These are phyloP conservation scores for Vitis rupestris DNA, from an alignment of 164 flowering plant genomes.

Conservation along the genomic window DNA sequence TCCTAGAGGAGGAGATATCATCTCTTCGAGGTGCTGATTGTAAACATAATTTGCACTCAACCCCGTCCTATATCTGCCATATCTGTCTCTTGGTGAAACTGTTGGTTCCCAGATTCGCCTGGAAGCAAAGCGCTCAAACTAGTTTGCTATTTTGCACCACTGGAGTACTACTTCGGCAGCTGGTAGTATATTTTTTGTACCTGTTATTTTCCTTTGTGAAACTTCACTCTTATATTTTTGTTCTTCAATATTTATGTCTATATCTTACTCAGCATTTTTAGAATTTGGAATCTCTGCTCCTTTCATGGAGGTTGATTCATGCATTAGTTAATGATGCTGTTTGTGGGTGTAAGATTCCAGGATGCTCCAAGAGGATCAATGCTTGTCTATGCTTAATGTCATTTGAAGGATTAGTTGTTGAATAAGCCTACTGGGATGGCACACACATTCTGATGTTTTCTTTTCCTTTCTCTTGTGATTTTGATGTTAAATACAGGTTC, in stretches of 20 bases:
- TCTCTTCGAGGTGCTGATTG: slow-evolving; percentile 75
- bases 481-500: slow-evolving; percentile 54
- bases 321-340: no score
- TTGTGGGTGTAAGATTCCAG: neutral
- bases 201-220: no score
- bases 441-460: neutral
- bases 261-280: neutral
- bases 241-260: neutral
- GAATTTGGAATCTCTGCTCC: neutral
- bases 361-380: neutral
- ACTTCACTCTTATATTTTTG: neutral
- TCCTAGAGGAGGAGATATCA: slow-evolving; percentile 83
- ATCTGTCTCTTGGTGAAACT: slow-evolving; percentile 86
- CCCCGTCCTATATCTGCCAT: slow-evolving; percentile 97
- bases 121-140: slow-evolving; percentile 72
- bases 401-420: neutral
- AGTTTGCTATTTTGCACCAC: slow-evolving; percentile 90
- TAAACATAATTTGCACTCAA: slow-evolving; percentile 88
- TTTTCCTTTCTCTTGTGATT: slow-evolving; percentile 7
- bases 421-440: neutral
- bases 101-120: slow-evolving; percentile 96
- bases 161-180: slow-evolving; percentile 76
- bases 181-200: slow-evolving; percentile 45
- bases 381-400: neutral
- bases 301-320: no score